Percentiles rank a stretch among this genome's conserved stretches.
Conservation (phyloP, 768 basidiomycete species). For the Tricholoma sp. region DNA sequence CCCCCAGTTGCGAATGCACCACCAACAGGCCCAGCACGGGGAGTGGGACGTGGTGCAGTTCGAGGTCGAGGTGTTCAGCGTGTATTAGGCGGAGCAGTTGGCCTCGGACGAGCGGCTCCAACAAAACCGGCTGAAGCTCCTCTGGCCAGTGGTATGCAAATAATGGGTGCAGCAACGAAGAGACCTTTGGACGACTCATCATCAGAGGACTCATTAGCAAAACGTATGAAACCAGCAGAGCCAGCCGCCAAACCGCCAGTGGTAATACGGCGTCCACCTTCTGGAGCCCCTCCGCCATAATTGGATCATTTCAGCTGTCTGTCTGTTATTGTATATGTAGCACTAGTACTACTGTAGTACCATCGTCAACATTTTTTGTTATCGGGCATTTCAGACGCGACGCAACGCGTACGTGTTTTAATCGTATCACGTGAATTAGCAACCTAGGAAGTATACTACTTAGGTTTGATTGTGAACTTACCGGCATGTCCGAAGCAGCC, state of each 20-base stretch:
- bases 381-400: too few species aligned
- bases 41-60: slow-evolving; percentile 30
- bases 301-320: slow-evolving; percentile 13
- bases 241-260: slow-evolving; percentile 15
- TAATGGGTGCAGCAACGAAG: slow-evolving; percentile 62
- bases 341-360: neutral
- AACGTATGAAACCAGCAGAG: slow-evolving; percentile 59
- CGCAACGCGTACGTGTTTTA: too few species aligned
- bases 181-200: slow-evolving; percentile 49
- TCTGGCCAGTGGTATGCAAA: slow-evolving; percentile 41
- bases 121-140: slow-evolving; percentile 24
- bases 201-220: slow-evolving; percentile 58
- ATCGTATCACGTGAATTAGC: neutral
- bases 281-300: slow-evolving; percentile 39
- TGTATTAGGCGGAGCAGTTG: slow-evolving; percentile 10
- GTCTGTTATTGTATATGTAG: slow-evolving; percentile 4
- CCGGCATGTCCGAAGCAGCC: neutral
- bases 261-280: slow-evolving; percentile 13
- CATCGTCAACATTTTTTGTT: neutral
- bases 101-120: slow-evolving; percentile 13
- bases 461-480: neutral
- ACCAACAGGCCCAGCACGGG: slow-evolving; percentile 19
- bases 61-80: slow-evolving; percentile 20
- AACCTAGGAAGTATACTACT: too few species aligned
- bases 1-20: slow-evolving; percentile 17